Evolutionary conservation across 345 rosid genomes (phyloP), one percentile per base, ranked within the genome.

Genomic region (Hypericum androsaemum): DNA sequence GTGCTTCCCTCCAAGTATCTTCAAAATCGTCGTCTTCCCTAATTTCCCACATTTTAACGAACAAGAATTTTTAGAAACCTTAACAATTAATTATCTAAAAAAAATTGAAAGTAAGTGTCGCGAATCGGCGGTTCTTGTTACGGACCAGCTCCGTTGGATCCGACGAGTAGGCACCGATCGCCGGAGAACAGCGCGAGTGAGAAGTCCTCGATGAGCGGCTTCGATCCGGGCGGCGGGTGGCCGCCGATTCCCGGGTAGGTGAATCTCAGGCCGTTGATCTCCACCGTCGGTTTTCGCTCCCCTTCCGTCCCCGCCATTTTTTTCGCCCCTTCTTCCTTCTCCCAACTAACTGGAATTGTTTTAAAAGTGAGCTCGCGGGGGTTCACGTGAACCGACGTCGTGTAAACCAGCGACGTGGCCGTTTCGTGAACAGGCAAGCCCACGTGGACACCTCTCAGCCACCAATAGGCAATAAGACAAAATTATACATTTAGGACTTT

Each of bases 241-340:
- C 98, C 95, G 70, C 88, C 96, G 75, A 87, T 87, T 63, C 98
- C 89, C 7, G 92, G 95, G 61, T 90, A 84, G 41, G 98, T 88
- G 89, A 90, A 90, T 40, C 71, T 77, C 49, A 92, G 78, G 2
- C 94, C 94, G 4, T 74, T 65, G 69, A 88, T 84, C 62, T 74
- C 89, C 38, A 90, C 79, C 44, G 72, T 76, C 17, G 84, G 65
- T 51, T 62, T 64, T 8, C 57, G 1, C 32, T 22, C 2, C 32
- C 32, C 32, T 22, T 22, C 32, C 32, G 4, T 22, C 32, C 32
- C 32, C 32, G 32, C 32, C 32, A 22, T 22, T 22, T 22, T 22
- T 22, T 22, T 22, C n/a, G 32, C 32, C 32, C 32, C 4, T 22
- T 22, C 4, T 22, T 22, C n/a, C n/a, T n/a, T n/a, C n/a, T n/a